Conservation (phyloP, 2,329 filamentous ascomycete genomes). For the Hypoxylon sp. region DNA sequence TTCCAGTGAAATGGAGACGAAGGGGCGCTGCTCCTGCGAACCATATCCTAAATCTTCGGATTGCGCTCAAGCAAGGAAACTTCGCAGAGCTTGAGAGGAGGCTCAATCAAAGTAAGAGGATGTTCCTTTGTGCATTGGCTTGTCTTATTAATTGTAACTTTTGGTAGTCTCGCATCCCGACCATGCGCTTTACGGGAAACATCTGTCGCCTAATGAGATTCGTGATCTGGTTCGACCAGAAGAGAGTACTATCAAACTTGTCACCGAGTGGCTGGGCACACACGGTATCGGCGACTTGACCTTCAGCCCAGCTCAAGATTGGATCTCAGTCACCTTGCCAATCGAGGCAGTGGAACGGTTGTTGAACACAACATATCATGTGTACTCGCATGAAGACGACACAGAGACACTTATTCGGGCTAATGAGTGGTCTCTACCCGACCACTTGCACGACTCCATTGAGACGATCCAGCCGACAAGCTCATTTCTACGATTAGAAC, state of each 20-base stretch:
- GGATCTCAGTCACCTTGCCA: conserved; percentile 2
- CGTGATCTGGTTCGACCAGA: not conserved
- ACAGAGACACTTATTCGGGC: not conserved
- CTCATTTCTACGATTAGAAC: conserved; percentile 52
- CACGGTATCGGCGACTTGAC: not conserved
- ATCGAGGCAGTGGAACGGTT: not conserved
- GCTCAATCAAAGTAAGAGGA: not conserved
- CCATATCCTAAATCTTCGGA: not conserved
- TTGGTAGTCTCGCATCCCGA: not conserved
- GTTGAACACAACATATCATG: not conserved
- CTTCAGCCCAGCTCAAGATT: conserved; percentile 3
- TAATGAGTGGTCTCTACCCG: conserved; percentile 43
- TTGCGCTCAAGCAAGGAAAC: not conserved
- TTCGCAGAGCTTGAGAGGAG: not conserved
- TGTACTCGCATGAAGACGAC: not conserved
- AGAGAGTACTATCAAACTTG: not conserved
- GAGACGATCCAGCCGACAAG: conserved; percentile 62
- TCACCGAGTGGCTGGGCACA: not conserved
- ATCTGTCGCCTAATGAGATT: not conserved
- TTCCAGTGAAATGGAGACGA: not conserved
- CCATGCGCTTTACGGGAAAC: not conserved
- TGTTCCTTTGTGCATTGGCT: not conserved
- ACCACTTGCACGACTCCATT: conserved; percentile 55
- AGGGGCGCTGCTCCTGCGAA: not conserved
- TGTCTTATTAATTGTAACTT: not conserved